Conservation (phyloP, 2,329 filamentous ascomycete species). For the Sclerotinia nivalis region DNA sequence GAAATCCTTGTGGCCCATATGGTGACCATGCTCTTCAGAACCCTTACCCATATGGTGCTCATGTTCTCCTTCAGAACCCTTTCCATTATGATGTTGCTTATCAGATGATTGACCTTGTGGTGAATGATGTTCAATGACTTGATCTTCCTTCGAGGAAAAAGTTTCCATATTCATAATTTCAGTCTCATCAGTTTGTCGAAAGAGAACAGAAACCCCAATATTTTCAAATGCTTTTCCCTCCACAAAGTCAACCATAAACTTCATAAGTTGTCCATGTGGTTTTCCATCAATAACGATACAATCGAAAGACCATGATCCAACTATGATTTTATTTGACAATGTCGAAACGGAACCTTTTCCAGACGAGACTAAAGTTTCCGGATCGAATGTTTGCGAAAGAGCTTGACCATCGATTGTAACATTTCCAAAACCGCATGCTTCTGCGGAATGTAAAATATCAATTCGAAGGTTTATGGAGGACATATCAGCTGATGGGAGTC, state of each 20-base stretch:
- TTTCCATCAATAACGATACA: slow-evolving; percentile 47
- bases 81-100: slow-evolving; percentile 14
- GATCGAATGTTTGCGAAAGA: slow-evolving; percentile 43
- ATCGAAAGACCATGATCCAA: slow-evolving; percentile 51
- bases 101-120: slow-evolving; percentile 29
- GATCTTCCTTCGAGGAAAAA: slow-evolving; percentile 40
- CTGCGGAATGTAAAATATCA: slow-evolving; percentile 48
- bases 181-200: slow-evolving; percentile 48
- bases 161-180: slow-evolving; percentile 48
- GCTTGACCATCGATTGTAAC: slow-evolving; percentile 50
- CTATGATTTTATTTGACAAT: slow-evolving; percentile 44
- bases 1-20: slow-evolving; percentile 22
- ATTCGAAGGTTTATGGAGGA: slow-evolving; percentile 43
- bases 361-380: slow-evolving; percentile 19
- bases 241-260: slow-evolving; percentile 47
- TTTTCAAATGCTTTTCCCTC: slow-evolving; percentile 46
- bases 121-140: slow-evolving; percentile 30
- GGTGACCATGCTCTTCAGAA: not conserved
- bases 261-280: slow-evolving; percentile 48
- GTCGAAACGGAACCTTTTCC: slow-evolving; percentile 48
- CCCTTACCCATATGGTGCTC: not conserved
- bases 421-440: slow-evolving; percentile 51
- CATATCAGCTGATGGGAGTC: slow-evolving; percentile 32
- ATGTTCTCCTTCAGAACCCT: slow-evolving; percentile 4
- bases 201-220: slow-evolving; percentile 47